Percentiles rank a stretch among this genome's conserved stretches.
phyloP scores from a whole-genome alignment of 208 protist species.

The Crithidia fasciculata region DNA sequence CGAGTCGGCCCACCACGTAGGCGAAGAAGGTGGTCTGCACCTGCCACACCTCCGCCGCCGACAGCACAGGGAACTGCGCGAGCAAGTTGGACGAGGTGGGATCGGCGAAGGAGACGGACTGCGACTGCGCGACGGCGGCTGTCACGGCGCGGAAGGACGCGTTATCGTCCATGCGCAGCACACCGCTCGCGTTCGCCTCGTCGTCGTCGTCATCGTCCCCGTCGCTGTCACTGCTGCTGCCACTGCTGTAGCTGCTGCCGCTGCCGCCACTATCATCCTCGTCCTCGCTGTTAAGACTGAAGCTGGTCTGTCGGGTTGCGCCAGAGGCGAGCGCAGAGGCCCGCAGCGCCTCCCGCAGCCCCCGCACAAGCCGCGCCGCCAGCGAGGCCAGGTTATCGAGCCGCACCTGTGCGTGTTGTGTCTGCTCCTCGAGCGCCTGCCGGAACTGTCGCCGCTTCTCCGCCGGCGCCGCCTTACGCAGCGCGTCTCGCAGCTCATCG shows the following conservation, averaged over 20 bases:
- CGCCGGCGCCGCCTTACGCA: conserved; percentile 10
- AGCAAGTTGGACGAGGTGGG: neutral
- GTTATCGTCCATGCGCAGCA: conserved; percentile 13
- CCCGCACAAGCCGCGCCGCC: conserved; percentile 22
- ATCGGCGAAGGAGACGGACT: conserved; percentile 17
- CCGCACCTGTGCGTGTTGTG: conserved; percentile 20
- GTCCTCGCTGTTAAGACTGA: neutral
- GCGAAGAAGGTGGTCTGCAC: conserved; percentile 25
- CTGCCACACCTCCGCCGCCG: conserved; percentile 17
- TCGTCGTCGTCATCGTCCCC: neutral
- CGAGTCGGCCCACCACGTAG: conserved; percentile 26
- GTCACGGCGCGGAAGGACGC: conserved; percentile 27
- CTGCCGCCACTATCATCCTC: neutral
- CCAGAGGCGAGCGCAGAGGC: neutral
- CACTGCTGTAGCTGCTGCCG: conserved; percentile 15
- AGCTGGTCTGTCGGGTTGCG: neutral
- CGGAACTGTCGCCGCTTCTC: conserved; percentile 30
- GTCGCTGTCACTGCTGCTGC: neutral
- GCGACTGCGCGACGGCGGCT: conserved; percentile 16
- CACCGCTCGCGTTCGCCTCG: neutral
- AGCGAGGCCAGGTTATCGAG: conserved; percentile 18
- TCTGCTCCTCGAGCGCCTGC: conserved; percentile 19
- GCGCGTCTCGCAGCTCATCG: conserved; percentile 23
- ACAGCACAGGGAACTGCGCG: conserved; percentile 13
- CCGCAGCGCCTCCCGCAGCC: conserved; percentile 16